A percentile compares a stretch with the other conserved stretches of the same genome.
These are phyloP conservation scores for Pleochaeta shiraiana DNA, from an alignment of 2,329 filamentous ascomycete species.

Conservation along the genomic window DNA sequence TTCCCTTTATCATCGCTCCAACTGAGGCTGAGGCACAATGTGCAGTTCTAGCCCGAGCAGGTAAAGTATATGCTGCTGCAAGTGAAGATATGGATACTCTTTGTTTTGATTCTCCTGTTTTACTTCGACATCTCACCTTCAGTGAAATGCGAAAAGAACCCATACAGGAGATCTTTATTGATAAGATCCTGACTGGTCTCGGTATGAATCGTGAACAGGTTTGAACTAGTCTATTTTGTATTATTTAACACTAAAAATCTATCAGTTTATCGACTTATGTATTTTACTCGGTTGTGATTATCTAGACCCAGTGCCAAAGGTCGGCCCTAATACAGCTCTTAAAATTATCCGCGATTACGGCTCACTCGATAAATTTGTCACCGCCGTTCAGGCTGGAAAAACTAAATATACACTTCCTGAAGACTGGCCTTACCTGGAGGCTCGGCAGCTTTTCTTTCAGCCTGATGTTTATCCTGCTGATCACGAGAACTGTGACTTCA, in stretches of 20 bases:
- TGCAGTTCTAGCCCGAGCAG: constrained; percentile 66
- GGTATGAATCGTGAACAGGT: constrained; percentile 76
- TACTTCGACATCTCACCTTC: constrained; percentile 85
- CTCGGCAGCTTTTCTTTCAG: constrained; percentile 74
- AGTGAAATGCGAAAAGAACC: constrained; percentile 96
- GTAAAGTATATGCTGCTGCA: constrained; percentile 91
- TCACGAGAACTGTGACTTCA: constrained; percentile 80
- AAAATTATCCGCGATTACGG: constrained; percentile 90
- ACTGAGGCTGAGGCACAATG: constrained; percentile 97
- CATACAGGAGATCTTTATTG: constrained; percentile 82
- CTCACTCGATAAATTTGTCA: constrained; percentile 68
- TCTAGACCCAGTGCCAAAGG: constrained; percentile 84
- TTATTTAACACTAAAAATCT: constrained; percentile 4
- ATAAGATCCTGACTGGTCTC: constrained; percentile 68
- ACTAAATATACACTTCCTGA: constrained; percentile 75
- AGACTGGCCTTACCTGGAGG: constrained; percentile 93
- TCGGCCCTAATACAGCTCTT: constrained; percentile 78
- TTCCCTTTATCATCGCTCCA: constrained; percentile 85
- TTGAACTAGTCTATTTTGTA: constrained; percentile 11
- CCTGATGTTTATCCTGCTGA: constrained; percentile 74
- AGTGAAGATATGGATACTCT: constrained; percentile 99
- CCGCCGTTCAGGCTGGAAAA: constrained; percentile 50
- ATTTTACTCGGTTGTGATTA: constrained; percentile 97
- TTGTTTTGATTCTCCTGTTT: constrained; percentile 80
- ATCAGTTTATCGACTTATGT: constrained; percentile 86